Percentiles rank a stretch among this genome's conserved stretches.
These are phyloP conservation scores for Scheffersomyces cryptocercus DNA, from an alignment of 1,139 yeast genomes.

Conservation along the genomic window DNA sequence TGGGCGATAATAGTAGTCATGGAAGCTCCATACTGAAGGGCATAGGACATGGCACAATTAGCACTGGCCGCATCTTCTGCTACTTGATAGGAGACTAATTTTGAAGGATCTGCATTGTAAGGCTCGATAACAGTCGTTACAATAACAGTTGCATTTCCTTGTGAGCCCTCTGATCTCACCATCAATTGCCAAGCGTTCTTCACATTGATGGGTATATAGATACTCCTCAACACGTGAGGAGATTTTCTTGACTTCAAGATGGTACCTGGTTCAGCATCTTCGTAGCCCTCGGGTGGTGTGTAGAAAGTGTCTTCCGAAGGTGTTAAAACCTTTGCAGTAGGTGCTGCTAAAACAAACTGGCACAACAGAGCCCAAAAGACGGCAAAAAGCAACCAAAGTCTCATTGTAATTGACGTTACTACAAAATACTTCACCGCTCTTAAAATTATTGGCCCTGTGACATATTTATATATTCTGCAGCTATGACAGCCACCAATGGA, in stretches of 20 bases:
- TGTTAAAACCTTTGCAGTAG: neutral
- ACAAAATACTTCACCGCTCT: no score
- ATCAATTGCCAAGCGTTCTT: constrained; percentile 32
- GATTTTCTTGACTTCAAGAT: constrained; percentile 26
- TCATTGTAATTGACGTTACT: no score
- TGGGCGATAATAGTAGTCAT: constrained; percentile 17
- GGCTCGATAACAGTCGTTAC: constrained; percentile 36
- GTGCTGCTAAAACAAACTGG: neutral
- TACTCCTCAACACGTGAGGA: constrained; percentile 19
- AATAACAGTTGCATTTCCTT: constrained; percentile 31
- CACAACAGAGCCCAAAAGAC: no score
- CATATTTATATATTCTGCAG: no score
- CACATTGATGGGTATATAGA: constrained; percentile 13
- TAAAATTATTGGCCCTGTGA: no score
- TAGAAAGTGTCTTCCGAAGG: constrained; percentile 28
- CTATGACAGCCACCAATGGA: no score
- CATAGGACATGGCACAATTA: constrained; percentile 36
- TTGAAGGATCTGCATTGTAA: constrained; percentile 26
- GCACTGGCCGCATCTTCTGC: constrained; percentile 32
- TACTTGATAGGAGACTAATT: constrained; percentile 32
- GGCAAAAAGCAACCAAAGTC: no score
- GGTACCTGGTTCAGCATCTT: constrained; percentile 23
- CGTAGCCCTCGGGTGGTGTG: constrained; percentile 25
- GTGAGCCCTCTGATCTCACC: constrained; percentile 34
- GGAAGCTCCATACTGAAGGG: constrained; percentile 22